Percentiles rank a stretch among this genome's conserved stretches.
phyloP scores from a whole-genome alignment of 306 rosid genomes.

The Hippophae rhamnoides region DNA sequence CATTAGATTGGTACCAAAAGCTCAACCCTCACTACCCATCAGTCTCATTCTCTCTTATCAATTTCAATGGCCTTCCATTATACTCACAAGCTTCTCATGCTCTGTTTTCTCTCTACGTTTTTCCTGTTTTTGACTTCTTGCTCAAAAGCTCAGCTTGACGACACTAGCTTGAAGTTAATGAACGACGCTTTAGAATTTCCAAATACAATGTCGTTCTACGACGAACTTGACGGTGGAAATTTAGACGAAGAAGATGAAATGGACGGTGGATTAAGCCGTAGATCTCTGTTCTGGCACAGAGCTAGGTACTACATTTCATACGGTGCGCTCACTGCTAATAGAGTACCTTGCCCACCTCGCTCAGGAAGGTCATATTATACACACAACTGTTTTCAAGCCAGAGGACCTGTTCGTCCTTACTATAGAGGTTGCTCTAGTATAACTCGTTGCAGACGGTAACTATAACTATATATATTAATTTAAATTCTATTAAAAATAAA shows the following conservation, averaged over 20 bases:
- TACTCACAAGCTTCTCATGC: constrained; percentile 5
- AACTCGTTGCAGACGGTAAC: constrained; percentile 56
- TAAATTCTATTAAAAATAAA: too few species aligned
- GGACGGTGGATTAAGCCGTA: constrained; percentile 35
- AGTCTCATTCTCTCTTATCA: not conserved
- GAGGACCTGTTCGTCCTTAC: constrained; percentile 80
- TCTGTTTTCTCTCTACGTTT: constrained; percentile 10
- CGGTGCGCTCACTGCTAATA: constrained; percentile 81
- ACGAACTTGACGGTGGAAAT: constrained; percentile 25
- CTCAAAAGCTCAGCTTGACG: constrained; percentile 35
- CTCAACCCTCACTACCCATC: not conserved
- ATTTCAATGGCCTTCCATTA: constrained; percentile 20
- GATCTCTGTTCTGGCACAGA: constrained; percentile 73
- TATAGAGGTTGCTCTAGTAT: constrained; percentile 60
- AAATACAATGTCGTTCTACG: constrained; percentile 33
- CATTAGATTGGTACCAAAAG: not conserved
- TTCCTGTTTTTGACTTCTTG: constrained; percentile 4
- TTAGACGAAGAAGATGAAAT: constrained; percentile 10
- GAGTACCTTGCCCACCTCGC: constrained; percentile 91
- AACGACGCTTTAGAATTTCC: constrained; percentile 59
- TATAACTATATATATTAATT: constrained; percentile 11
- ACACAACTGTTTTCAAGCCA: constrained; percentile 63
- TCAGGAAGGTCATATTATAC: constrained; percentile 93
- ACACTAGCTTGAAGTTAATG: constrained; percentile 45
- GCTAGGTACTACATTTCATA: constrained; percentile 70